phyloP scores from a whole-genome alignment of 208 protist genomes.

The Leishmania martiniquensis region DNA sequence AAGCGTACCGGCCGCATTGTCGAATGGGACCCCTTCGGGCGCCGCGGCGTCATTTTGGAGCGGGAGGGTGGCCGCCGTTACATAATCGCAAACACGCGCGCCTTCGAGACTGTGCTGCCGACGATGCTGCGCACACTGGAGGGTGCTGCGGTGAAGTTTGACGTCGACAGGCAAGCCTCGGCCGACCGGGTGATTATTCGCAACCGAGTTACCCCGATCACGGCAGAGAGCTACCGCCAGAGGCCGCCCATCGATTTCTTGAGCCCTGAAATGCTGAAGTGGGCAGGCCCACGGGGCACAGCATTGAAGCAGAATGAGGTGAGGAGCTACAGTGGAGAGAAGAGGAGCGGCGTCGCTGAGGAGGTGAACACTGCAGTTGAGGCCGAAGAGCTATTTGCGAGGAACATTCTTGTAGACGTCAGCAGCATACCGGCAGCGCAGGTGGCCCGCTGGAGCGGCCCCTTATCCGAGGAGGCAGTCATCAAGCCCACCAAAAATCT shows the following conservation, averaged over 20 bases:
- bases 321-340: neutral
- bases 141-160: slow-evolving; percentile 71
- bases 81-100: slow-evolving; percentile 70
- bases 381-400: slow-evolving; percentile 39
- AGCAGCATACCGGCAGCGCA: slow-evolving; percentile 53
- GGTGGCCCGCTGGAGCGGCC: slow-evolving; percentile 52
- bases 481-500: slow-evolving; percentile 61
- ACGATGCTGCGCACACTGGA: slow-evolving; percentile 66
- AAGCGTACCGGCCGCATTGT: slow-evolving; percentile 46
- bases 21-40: slow-evolving; percentile 84
- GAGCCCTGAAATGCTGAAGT: slow-evolving; percentile 29
- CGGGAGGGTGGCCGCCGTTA: slow-evolving; percentile 47
- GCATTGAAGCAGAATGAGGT: neutral
- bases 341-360: neutral
- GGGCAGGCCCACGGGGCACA: slow-evolving; percentile 2
- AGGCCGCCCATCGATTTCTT: slow-evolving; percentile 70
- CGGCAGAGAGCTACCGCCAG: slow-evolving; percentile 61
- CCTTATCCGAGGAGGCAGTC: slow-evolving; percentile 53
- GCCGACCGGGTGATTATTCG: slow-evolving; percentile 81
- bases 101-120: slow-evolving; percentile 88
- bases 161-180: slow-evolving; percentile 22
- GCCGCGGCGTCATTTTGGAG: slow-evolving; percentile 69
- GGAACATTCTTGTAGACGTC: slow-evolving; percentile 74
- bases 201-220: slow-evolving; percentile 59
- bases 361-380: neutral